These are phyloP conservation scores for Mycena sp. DNA, from an alignment of 1,284 basidiomycete species.

Conservation along the genomic window DNA sequence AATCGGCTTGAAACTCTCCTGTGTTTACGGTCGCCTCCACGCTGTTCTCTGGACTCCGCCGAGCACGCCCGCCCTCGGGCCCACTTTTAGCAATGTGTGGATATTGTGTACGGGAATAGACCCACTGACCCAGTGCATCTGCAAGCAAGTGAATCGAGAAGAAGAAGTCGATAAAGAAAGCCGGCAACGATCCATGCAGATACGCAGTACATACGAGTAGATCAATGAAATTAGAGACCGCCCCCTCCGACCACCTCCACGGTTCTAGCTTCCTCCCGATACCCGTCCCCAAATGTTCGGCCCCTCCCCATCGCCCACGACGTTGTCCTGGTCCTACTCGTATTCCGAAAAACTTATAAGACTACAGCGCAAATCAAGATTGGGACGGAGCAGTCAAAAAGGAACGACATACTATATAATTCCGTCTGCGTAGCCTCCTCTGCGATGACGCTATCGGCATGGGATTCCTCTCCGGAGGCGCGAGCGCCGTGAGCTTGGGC, in stretches of 20 bases:
- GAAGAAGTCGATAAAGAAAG: too few species aligned
- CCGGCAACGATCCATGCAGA: too few species aligned
- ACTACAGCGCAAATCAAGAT: conserved; percentile 44
- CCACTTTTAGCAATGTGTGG: too few species aligned
- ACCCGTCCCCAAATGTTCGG: conserved; percentile 26
- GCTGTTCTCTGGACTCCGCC: too few species aligned
- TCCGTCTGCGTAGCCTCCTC: conserved; percentile 89
- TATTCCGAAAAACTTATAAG: conserved; percentile 82
- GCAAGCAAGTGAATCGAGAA: too few species aligned
- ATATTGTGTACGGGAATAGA: too few species aligned
- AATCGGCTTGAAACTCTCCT: conserved; percentile 26
- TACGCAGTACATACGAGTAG: too few species aligned
- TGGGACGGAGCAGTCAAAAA: conserved; percentile 15
- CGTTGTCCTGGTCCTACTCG: conserved; percentile 54
- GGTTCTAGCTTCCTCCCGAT: conserved; percentile 7
- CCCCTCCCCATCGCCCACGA: conserved; percentile 25
- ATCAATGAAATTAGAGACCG: not conserved
- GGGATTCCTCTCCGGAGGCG: conserved; percentile 86
- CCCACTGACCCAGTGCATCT: too few species aligned
- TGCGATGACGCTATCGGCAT: conserved; percentile 90
- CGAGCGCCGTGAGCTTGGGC: conserved; percentile 73
- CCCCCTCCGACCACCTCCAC: not conserved
- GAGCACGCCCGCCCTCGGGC: too few species aligned
- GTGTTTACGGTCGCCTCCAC: too few species aligned
- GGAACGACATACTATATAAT: conserved; percentile 68